Base-by-base conservation (phyloP, 2,329 filamentous ascomycete genomes). In the Pestalotiopsis sp. region DNA sequence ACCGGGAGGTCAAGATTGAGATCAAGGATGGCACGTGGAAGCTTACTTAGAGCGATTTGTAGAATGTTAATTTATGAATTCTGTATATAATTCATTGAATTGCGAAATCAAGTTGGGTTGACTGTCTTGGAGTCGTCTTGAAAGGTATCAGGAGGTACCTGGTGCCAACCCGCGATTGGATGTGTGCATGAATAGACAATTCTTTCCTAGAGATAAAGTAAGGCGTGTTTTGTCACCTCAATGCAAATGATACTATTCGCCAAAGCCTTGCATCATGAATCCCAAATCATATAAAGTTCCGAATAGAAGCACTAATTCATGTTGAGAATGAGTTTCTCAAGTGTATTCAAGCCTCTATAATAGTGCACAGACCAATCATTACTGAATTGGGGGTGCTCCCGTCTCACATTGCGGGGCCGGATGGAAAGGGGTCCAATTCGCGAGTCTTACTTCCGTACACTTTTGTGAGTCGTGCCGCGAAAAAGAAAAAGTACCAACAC, bases 1-100 rank as follows among this genome's bases (percentile, higher is more conserved):
- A 88, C 68, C 85, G 94, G 68, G 88, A 93, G 69, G 88, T 98
- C 36, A 89, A 90, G 78, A 97, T 98, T 75, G 84, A 89, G 73
- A 83, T 90, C 71, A 84, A 88, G 74, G 86, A 88, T 68, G 91
- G 87, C 0, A 79, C 83, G 36, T 97, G 93, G 93, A 89, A 85
- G 74, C 80, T 97, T 78, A 80, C 85, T 57, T 89, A 78, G 74
- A 65, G 58, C 62, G 3, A n/a, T 27, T 14, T 4, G 20, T n/a
- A 31, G 23, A 7, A 20, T 38, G 25, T 4, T n/a, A 61, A 52
- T 39, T 36, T 13, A 36, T 38, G 25, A 36, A 62, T 9, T 23
- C 14, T 62, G 59, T 62, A 62, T 41, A 62, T 62, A 27, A 38
- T 14, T 58, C n/a, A 25, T 38, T 41, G 45, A 52, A 17, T 52